Base-by-base conservation (phyloP, 73 alveolate species). In the Tetrahymena elliotti region DNA sequence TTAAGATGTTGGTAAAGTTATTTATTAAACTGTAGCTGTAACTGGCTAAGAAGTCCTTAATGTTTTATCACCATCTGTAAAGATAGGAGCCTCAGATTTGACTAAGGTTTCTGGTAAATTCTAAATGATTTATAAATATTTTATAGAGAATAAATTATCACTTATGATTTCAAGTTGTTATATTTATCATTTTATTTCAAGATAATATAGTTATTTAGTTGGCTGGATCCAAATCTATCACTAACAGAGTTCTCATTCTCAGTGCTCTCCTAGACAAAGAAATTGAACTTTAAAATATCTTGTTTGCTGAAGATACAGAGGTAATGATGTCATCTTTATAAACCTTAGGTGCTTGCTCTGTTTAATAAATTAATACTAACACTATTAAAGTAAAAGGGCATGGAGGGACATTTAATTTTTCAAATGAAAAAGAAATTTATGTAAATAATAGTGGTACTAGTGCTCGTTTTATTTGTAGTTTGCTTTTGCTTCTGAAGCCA, bases 361-460 rank as follows among this genome's bases (percentile, higher is more conserved):
- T 94, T 9, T 38, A 82, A 31, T 52, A 82, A 27, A 84, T 92
- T n/a, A 33, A 40, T 33, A 34, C 83, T 27, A 95, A 94, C 37
- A 95, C 93, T 34, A 83, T 95, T 0, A 33, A 38, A 38, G 36
- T 96, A 2, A 96, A 95, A 95, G 96, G 98, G 18, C 20, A 38
- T 93, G 68, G 82, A 36, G 97, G 96, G 34, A 83, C 22, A 33
- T 94, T 94, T 40, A 35, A 40, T 31, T 68, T 68, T 47, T 40
- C 37, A 33, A 52, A 88, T 33, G 52, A 96, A 93, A 54, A 38
- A 33, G 82, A 37, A 82, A 68, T 96, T 54, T 47, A 96, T 96
- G 83, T 96, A 6, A 96, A 93, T 33, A 95, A 96, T 47, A 83
- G 96, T 84, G 97, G 97, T 38, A 95, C 97, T 37, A 47, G 94